Conservation (phyloP, 225 moss, liverwort and hornwort species). For the Rhytidiadelphus loreus region DNA sequence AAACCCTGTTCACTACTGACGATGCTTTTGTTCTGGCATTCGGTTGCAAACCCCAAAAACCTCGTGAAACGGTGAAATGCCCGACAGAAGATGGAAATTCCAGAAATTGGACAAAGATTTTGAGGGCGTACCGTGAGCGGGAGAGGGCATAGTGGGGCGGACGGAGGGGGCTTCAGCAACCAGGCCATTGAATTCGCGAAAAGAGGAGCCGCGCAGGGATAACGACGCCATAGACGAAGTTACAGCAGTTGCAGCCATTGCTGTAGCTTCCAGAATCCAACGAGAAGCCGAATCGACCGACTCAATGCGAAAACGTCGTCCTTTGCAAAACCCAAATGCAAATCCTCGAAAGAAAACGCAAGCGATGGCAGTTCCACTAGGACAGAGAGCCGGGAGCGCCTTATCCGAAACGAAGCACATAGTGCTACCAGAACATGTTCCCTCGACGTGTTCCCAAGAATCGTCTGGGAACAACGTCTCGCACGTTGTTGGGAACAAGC, state of each 20-base stretch:
- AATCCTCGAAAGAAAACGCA: neutral
- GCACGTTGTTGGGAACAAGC: neutral
- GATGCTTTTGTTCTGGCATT: neutral
- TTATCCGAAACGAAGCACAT: slow-evolving; percentile 6
- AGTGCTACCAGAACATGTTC: neutral
- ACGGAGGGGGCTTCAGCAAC: slow-evolving; percentile 13
- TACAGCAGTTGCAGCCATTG: slow-evolving; percentile 15
- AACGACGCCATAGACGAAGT: slow-evolving; percentile 37
- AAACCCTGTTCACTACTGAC: neutral
- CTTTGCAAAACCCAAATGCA: neutral
- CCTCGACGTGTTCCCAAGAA: neutral
- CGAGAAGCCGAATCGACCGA: neutral
- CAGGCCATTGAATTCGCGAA: slow-evolving; percentile 43
- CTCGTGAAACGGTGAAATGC: neutral
- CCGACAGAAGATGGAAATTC: neutral
- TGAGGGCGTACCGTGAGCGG: neutral
- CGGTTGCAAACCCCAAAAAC: neutral
- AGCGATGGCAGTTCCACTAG: neutral
- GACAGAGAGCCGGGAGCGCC: neutral
- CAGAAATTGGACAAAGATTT: neutral
- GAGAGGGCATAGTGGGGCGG: slow-evolving; percentile 14
- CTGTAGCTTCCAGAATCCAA: neutral
- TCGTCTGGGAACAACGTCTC: neutral
- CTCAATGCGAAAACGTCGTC: neutral
- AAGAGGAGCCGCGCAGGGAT: slow-evolving; percentile 27